Base-by-base conservation (phyloP, 192 early-diverging fungal genomes). In the Backusella morwellensis region DNA sequence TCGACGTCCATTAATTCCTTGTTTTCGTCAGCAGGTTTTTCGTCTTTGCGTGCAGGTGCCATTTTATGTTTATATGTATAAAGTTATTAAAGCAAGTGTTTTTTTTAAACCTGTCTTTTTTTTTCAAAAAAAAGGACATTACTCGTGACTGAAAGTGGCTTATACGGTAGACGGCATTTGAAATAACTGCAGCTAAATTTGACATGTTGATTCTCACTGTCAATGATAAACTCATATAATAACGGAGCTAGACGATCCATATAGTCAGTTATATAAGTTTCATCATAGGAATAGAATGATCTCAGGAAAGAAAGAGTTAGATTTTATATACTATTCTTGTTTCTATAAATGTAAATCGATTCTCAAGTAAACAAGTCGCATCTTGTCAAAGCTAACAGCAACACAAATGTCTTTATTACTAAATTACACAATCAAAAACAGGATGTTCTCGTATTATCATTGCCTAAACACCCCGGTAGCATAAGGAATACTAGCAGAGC, bases 21-120 rank as follows among this genome's bases (percentile, higher is more conserved):
- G 41, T 41, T 11, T 21, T 36, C 68, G 12, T 26, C 36, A 70
- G 36, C 38, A 23, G n/a, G 3, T 8, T 72, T 14, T 44, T 72
- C 70, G 15, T 72, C 41, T 50, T 72, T 72, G 12, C 50, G 5
- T 72, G 70, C 70, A 72, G 70, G 70, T 72, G 70, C 70, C 70
- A 72, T 72, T 50, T 50, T 44, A 6, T 72, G 21, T 29, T 12
- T 72, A 15, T 72, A 50, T 50, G 40, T 32, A 11, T 72, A 72
- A 34, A 50, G 47, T 7, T 50, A 40, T 47, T 47, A 42, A 42
- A 42, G 35, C 32, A 68, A 72, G 17, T 17, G 1, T 63, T 63
- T 63, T 54, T 63, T 63, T 59, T 1, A 26, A 63, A 63, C 47
- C 8, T 50, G 47, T 21, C 47, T 50, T 50, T 50, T 42, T 38